Evolutionary conservation across 257 asterid genomes (phyloP), one percentile per base, ranked within the genome.

Genomic region (Solanum etuberosum): DNA sequence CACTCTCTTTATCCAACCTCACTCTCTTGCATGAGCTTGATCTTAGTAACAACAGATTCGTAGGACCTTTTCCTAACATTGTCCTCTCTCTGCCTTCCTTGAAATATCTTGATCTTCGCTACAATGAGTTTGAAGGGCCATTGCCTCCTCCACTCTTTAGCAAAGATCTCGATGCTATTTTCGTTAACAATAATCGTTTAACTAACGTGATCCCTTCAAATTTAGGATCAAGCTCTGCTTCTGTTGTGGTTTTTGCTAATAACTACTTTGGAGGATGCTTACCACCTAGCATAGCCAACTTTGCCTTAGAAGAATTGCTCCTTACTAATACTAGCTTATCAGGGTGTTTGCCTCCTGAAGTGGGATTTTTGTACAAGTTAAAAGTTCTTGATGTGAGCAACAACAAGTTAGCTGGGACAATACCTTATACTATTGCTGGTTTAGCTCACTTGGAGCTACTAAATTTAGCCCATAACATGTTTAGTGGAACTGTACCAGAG

Each of bases 111-210:
- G 98, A 95, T 91, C 65, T 95, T 83, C 97, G 97, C 34, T 94
- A 61, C 91, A 95, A 95, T 46, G 97, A 95, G 59, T 95, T 95
- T n/a, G 98, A 95, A 89, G 96, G 98, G 48, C 89, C 83, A 13
- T 42, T 95, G 89, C 96, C 97, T 34, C 68, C 93, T 14, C 87
- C 90, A n/a, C 95, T 95, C 88, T 94, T 95, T 63, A 51, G 48
- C 81, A 89, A 46, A 32, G 87, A 78, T 34, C 91, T 92, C 9
- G 98, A 95, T 74, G 98, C 97, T 1, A 90, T 95, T 15, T 93
- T 95, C 29, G 84, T 95, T 15, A 95, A 95, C 86, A 92, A 88
- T 87, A 94, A 95, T 23, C 92, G 91, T 1, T 89, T 95, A 51
- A 89, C 91, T 63, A 91, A 93, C 0, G 85, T 83, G 34, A 90